A percentile compares a stretch with the other conserved stretches of the same genome.
These are phyloP conservation scores for Nemania sp. DNA, from an alignment of 2,329 filamentous ascomycete genomes.

Conservation along the genomic window DNA sequence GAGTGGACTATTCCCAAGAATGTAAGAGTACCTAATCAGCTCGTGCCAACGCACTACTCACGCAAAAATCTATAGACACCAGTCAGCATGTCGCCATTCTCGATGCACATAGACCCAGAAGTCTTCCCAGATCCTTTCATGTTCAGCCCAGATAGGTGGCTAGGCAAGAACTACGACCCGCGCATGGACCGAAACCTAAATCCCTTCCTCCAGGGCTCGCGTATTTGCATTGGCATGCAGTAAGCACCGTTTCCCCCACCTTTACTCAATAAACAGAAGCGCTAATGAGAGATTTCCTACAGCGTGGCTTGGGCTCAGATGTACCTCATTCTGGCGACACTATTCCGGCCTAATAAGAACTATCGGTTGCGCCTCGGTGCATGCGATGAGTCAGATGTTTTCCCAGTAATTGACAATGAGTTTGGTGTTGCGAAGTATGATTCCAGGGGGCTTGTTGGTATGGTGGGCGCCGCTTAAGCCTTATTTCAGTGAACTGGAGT, in stretches of 20 bases:
- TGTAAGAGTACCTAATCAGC: constrained; percentile 14
- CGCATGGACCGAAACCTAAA: constrained; percentile 25
- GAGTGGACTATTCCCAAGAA: constrained; percentile 31
- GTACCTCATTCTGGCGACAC: constrained; percentile 20
- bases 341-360: constrained; percentile 21
- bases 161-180: constrained; percentile 23
- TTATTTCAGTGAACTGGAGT: too few species aligned
- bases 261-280: neutral
- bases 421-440: constrained; percentile 31
- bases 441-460: constrained; percentile 19
- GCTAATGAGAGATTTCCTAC: neutral
- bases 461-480: constrained; percentile 5
- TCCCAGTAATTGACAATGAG: constrained; percentile 30
- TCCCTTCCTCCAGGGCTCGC: constrained; percentile 21
- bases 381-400: constrained; percentile 33
- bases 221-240: constrained; percentile 27
- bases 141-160: constrained; percentile 28
- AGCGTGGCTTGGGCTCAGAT: constrained; percentile 28
- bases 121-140: constrained; percentile 33
- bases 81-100: constrained; percentile 31
- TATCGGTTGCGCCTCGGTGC: constrained; percentile 12
- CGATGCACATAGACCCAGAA: constrained; percentile 34
- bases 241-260: constrained; percentile 1
- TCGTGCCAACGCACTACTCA: constrained; percentile 1
- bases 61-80: constrained; percentile 19